Base-by-base conservation (phyloP, 805 yeast species). In the Citeromyces matritensis region DNA sequence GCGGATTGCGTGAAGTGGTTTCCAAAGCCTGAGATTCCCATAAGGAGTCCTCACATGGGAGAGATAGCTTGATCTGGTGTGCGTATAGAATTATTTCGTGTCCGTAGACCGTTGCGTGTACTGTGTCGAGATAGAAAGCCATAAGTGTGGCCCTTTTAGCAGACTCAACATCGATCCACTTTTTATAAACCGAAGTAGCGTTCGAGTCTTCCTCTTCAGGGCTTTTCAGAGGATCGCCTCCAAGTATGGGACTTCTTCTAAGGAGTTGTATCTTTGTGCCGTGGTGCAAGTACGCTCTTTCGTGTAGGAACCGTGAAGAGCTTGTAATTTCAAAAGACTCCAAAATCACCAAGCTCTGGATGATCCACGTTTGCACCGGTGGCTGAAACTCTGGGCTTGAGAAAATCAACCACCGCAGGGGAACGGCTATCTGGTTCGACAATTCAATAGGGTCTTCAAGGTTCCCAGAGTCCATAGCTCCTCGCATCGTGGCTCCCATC, bases 91-190 rank as follows among this genome's bases (percentile, higher is more conserved):
- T 50, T 26, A 65, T 51, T 27, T 75, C 63, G 47, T 82, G 88
- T 3, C 86, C 75, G 47, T 73, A 82, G 25, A 79, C 66, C 9
- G 75, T 67, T 19, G 82, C 77, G 54, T 81, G 85, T 2, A 73
- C 60, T 1, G 76, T 69, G 48, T 81, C 94, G 33, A 77, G 52
- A 43, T 74, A 75, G 43, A 81, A 82, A 1, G 86, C 81, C 68
- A 78, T 67, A 38, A 76, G 65, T 0, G 86, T 80, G 1, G 74
- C 64, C 34, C 94, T 53, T 45, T 81, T 81, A 61, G 78, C 60
- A 30, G 73, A 65, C 45, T 81, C 94, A 31, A 70, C 68, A 31
- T 78, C 81, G 12, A 80, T 74, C 91, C 93, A 81, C 31, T 63
- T 58, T 48, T 61, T 41, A 65, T 68, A 61, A 44, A 71, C 37